Evolutionary conservation across 352 stramenopile species (phyloP), one percentile per base, ranked within the genome.

Genomic region (Pythium dissimile): DNA sequence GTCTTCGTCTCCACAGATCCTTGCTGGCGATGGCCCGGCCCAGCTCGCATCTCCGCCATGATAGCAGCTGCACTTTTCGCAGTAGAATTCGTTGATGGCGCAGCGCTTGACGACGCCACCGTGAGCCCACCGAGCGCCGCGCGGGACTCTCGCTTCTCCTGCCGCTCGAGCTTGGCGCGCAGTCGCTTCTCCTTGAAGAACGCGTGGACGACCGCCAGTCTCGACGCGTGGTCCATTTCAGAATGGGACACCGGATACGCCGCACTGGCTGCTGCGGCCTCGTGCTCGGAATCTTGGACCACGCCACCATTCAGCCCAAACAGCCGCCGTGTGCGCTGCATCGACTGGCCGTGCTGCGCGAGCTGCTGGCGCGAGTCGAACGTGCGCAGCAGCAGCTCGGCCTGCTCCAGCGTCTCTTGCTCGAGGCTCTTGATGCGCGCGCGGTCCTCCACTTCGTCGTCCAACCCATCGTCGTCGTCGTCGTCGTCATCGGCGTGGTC

Each of bases 141-240:
- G 16, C 45, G 35, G 5, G n/a, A 15, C n/a, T 45, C 44, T 21
- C 63, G 59, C 12, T 57, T 43, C 6, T 63, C 62, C 55, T 69
- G 67, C 54, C 75, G 67, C 32, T 84, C 70, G n/a, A 75, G 67
- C 31, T 68, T 66, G 39, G 78, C 72, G 3, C 46, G 26, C 4
- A 63, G 60, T 18, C 65, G 63, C 31, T 84, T 79, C 32, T 87
- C 70, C 10, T 52, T 56, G 31, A 85, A 87, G 42, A 80, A 80
- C 1, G 65, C 65, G 12, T 74, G 65, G 8, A 80, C 66, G 1
- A 69, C 58, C 26, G 56, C 73, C 28, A 63, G 63, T 48, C 62
- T 65, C 30, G 46, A 65, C 0, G 37, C 18, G 5, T 11, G 20
- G 11, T 58, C 37, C 1, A 37, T 3, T 6, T 20, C 24, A 2